Evolutionary conservation across 768 basidiomycete species (phyloP).

Genomic region (Termitomyces titanicus): DNA sequence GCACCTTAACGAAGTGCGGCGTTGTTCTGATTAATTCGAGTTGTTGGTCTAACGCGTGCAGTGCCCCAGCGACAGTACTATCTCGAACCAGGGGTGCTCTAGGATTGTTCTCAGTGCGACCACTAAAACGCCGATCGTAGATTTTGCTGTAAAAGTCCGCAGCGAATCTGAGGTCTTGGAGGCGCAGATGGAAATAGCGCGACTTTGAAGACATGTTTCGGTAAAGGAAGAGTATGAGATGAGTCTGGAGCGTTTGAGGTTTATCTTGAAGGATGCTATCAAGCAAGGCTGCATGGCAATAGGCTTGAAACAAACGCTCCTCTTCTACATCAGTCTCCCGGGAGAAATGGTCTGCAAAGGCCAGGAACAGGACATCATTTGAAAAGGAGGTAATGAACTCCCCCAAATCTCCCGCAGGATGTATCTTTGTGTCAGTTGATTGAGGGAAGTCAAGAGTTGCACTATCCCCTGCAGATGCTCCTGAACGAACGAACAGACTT

Average conservation of each 20-base stretch:
- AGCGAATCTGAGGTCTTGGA: slow-evolving; percentile 74
- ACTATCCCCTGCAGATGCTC: slow-evolving; percentile 79
- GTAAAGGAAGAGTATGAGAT: slow-evolving; percentile 68
- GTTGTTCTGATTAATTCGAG: slow-evolving; percentile 43
- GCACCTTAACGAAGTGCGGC: slow-evolving; percentile 37
- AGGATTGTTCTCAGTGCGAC: slow-evolving; percentile 59
- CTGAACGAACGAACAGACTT: slow-evolving; percentile 85
- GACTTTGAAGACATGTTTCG: slow-evolving; percentile 57
- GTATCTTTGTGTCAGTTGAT: slow-evolving; percentile 58
- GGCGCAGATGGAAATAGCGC: slow-evolving; percentile 59
- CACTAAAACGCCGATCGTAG: slow-evolving; percentile 73
- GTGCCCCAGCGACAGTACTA: slow-evolving; percentile 61
- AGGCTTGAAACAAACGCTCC: slow-evolving; percentile 63
- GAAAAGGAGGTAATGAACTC: slow-evolving; percentile 88
- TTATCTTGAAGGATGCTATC: slow-evolving; percentile 94
- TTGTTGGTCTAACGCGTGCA: slow-evolving; percentile 58
- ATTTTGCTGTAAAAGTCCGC: slow-evolving; percentile 75
- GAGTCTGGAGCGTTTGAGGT: slow-evolving; percentile 69
- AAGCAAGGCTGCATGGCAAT: slow-evolving; percentile 71
- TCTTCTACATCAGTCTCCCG: slow-evolving; percentile 55
- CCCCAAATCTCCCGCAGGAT: slow-evolving; percentile 70
- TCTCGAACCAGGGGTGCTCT: slow-evolving; percentile 70
- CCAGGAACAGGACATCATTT: slow-evolving; percentile 72
- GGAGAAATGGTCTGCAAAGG: slow-evolving; percentile 79
- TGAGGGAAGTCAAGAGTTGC: slow-evolving; percentile 85